Base-by-base conservation (phyloP, 768 basidiomycete genomes). In the Suillus decipiens region DNA sequence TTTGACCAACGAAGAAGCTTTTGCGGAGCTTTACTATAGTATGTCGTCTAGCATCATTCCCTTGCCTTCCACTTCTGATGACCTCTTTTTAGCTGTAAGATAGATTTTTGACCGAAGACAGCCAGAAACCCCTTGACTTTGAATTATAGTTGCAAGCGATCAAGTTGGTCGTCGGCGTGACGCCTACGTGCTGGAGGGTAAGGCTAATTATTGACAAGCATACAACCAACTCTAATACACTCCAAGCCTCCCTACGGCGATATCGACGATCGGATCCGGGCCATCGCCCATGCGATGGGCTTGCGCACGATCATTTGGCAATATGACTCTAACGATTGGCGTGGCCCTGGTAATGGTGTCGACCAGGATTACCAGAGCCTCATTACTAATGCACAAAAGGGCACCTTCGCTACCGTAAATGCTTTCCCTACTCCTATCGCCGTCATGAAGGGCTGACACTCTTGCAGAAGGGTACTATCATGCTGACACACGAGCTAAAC, bases 21-120 rank as follows among this genome's bases (percentile, higher is more conserved):
- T 92, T 63, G 90, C 90, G 4, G 91, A 93, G 73, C 78, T 94
- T n/a, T 92, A 88, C 63, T 94, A 91, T 75, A 86, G 85, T 84
- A 66, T 39, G 84, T 73, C 11, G 60, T 5, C 37, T 41, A 19
- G 19, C 6, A 17, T 28, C 6, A 4, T 45, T 5, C n/a, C 28
- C 31, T 34, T 10, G 19, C 17, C 28, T 5, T 10, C 0, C 5
- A 28, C 24, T 67, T 28, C 42, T 28, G 43, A 48, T 42, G 3
- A 61, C n/a, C 9, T 50, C 41, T n/a, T n/a, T 10, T n/a, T n/a
- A n/a, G n/a, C n/a, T n/a, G n/a, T n/a, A n/a, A n/a, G n/a, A n/a
- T n/a, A 60, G 74, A 51, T 11, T 24, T 2, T 48, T 42, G 24
- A 33, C 22, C 28, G n/a, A 34, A 14, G 31, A 37, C 9, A 3